Base-by-base conservation (phyloP, 2,329 filamentous ascomycete species). In the Xylariaceae sp. region DNA sequence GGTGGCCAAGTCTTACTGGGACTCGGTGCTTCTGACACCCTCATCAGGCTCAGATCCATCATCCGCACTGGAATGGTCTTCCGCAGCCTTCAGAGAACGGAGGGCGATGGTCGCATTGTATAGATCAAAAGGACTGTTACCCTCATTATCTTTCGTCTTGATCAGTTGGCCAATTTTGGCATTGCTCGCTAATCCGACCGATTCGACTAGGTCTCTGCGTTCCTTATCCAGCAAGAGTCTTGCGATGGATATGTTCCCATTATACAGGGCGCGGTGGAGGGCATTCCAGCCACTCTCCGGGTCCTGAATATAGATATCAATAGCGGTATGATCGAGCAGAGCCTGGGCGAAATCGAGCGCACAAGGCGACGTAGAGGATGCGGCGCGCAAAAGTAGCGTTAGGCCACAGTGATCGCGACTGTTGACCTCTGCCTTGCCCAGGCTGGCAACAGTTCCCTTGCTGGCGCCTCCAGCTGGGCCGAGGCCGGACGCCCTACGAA, bases 271-370 rank as follows among this genome's bases (percentile, higher is more conserved):
- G 60, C 94, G 82, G 65, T 99, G 94, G 36, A 99, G 76, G 35
- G 91, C 86, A 53, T 95, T 99, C 94, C 94, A 99, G 40, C 91
- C 92, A 68, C 87, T 97, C 68, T 99, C 94, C 7, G 77, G 75
- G 67, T 99, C 94, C 66, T 95, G 91, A 2, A 80, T 75, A 62
- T 96, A 94, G 9, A 97, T 74, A 69, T 99, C 94, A 58, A 90
- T 81, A 45, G 86, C 78, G 1, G 90, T 89, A 62, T 95, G 85
- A 18, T 90, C 85, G 42, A 97, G 76, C 33, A 99, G 76, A 11
- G 89, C 85, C 54, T 83, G 76, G 17, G 91, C 89, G 62, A 96
- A 96, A 2, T 75, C 78, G 35, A 85, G 69, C 9, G 90, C 88
- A 53, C 80, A 85, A 6, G 83, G 71, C 30, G 85, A 80, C 7